Evolutionary conservation across 1,284 basidiomycete species (phyloP).

Genomic region (Microbotryum silenes-acaulis): DNA sequence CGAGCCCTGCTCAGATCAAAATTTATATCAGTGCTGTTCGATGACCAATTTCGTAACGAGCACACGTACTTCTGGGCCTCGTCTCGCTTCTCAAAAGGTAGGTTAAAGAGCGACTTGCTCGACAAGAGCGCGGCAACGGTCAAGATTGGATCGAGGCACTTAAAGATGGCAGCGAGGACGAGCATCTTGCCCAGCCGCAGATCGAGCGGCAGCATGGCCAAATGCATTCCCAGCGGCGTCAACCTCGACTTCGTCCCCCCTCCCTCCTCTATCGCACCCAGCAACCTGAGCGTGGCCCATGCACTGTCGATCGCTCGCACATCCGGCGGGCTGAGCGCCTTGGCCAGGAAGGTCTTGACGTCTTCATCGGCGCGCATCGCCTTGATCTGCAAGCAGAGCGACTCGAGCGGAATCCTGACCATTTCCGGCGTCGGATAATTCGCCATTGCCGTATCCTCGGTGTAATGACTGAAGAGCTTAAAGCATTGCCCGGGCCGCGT

Average conservation of each 20-base stretch:
- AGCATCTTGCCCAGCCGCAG: conserved; percentile 89
- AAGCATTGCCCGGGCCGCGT: conserved; percentile 73
- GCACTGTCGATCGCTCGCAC: conserved; percentile 69
- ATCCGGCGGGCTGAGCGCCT: conserved; percentile 77
- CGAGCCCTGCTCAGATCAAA: conserved; percentile 51
- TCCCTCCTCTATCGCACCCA: conserved; percentile 64
- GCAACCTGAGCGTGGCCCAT: conserved; percentile 62
- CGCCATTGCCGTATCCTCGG: conserved; percentile 62
- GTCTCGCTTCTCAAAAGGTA: conserved; percentile 71
- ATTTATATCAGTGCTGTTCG: neutral
- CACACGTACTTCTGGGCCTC: conserved; percentile 58
- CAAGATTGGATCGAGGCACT: conserved; percentile 63
- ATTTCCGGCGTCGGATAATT: conserved; percentile 80
- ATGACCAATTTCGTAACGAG: neutral
- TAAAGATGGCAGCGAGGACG: conserved; percentile 70
- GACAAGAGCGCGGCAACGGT: conserved; percentile 76
- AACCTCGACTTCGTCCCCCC: conserved; percentile 46
- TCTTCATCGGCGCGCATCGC: conserved; percentile 69
- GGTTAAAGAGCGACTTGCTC: conserved; percentile 76
- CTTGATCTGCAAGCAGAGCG: conserved; percentile 73
- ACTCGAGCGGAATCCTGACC: conserved; percentile 77
- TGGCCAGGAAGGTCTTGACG: conserved; percentile 60
- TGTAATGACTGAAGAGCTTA: conserved; percentile 68
- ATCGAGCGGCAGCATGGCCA: conserved; percentile 77
- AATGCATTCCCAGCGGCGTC: conserved; percentile 74